Conservation (phyloP, 78 protist species). For the Dictyostelium citrinum region DNA sequence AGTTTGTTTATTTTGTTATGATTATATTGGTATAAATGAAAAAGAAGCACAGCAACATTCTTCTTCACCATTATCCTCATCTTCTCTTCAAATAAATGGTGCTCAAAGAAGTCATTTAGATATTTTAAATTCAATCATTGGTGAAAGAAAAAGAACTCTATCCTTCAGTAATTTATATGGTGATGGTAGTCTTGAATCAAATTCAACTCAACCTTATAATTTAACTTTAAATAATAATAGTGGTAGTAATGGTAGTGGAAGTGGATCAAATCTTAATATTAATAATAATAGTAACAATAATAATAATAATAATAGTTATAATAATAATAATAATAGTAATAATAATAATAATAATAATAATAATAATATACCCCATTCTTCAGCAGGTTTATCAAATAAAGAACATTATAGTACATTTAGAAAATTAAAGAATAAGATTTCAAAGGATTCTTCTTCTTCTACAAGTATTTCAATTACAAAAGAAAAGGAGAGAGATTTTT, state of each 20-base stretch:
- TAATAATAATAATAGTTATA: neutral
- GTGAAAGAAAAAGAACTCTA: neutral
- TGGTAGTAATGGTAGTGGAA: neutral
- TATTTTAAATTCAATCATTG: neutral
- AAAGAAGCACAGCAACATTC: neutral
- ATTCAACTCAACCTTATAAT: neutral
- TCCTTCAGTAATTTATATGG: neutral
- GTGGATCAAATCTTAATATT: neutral
- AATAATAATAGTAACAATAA: neutral
- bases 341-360: neutral
- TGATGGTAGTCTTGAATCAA: neutral
- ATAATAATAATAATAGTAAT: neutral
- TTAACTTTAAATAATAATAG: neutral
- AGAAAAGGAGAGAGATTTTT: neutral
- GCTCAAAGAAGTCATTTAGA: neutral
- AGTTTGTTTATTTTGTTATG: slow-evolving; percentile 68
- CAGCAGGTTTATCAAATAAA: slow-evolving; percentile 27
- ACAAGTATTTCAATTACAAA: neutral
- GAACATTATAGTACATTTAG: slow-evolving; percentile 26
- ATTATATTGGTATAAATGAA: slow-evolving; percentile 35
- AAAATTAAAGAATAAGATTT: slow-evolving; percentile 9
- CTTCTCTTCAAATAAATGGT: neutral
- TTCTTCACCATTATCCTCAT: neutral
- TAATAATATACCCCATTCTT: neutral
- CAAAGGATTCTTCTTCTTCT: neutral